These are phyloP conservation scores for Cucumis cinereus DNA, from an alignment of 306 rosid genomes.

Conservation along the genomic window DNA sequence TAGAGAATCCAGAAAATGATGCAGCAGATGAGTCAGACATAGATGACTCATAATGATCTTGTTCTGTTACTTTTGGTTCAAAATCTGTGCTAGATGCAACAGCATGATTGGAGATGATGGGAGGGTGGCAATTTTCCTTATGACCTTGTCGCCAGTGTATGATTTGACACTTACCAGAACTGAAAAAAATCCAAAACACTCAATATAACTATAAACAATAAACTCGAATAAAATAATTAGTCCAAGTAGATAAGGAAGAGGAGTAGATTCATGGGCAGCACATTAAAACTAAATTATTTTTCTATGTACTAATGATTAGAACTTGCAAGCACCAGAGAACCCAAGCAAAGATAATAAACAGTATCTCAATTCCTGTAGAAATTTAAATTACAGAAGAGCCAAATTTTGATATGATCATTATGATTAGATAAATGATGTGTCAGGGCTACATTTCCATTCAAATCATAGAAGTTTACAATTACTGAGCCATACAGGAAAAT, in stretches of 20 bases:
- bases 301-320: neutral
- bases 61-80: conserved; percentile 21
- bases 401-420: neutral
- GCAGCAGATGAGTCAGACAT: conserved; percentile 42
- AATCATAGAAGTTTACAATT: neutral
- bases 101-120: conserved; percentile 9
- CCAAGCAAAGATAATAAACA: neutral
- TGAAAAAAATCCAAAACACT: conserved; percentile 21
- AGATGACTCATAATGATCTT: conserved; percentile 23
- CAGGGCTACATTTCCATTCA: neutral
- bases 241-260: neutral
- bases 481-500: neutral
- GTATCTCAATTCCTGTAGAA: neutral
- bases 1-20: conserved; percentile 79
- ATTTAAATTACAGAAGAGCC: neutral
- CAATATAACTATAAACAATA: neutral
- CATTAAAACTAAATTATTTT: neutral
- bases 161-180: conserved; percentile 83
- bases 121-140: conserved; percentile 69
- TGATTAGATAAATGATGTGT: neutral
- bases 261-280: neutral
- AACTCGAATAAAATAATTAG: neutral
- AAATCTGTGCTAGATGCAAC: conserved; percentile 18
- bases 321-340: neutral
- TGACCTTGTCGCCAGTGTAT: conserved; percentile 95